Evolutionary conservation across 2,329 filamentous ascomycete genomes (phyloP).

Genomic region (Trichophyton mentagrophytes): DNA sequence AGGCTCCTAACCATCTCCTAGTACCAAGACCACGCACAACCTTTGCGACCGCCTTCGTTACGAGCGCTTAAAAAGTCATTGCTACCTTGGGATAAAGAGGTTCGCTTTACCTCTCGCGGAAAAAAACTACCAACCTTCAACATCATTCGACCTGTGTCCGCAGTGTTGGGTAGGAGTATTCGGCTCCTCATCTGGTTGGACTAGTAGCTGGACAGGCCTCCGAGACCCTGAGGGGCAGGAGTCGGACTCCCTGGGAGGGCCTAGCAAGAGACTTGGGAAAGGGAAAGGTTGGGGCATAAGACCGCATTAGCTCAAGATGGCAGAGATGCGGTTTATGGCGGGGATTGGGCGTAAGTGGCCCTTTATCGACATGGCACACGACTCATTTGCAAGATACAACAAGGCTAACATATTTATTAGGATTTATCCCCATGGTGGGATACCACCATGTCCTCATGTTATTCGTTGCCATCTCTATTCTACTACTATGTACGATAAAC

Average conservation of each 20-base stretch:
- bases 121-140: not conserved
- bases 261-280: not conserved
- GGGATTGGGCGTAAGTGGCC: constrained; percentile 21
- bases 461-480: constrained; percentile 82
- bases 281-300: not conserved
- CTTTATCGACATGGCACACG: not conserved
- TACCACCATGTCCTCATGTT: constrained; percentile 93
- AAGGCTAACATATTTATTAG: constrained; percentile 21
- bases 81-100: not conserved
- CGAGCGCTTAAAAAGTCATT: too few relatives aligned
- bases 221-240: constrained; percentile 1
- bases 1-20: constrained; percentile 5
- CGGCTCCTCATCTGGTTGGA: not conserved
- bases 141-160: not conserved
- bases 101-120: not conserved
- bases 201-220: not conserved
- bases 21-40: not conserved
- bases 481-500: constrained; percentile 71
- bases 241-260: not conserved
- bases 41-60: too few relatives aligned
- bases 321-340: constrained; percentile 20
- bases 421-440: constrained; percentile 49
- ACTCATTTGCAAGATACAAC: not conserved
- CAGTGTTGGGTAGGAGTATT: not conserved
- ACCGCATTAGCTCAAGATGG: constrained; percentile 10